Conservation (phyloP, 148 eudicot species). For the Rhododendron ferrugineum region DNA sequence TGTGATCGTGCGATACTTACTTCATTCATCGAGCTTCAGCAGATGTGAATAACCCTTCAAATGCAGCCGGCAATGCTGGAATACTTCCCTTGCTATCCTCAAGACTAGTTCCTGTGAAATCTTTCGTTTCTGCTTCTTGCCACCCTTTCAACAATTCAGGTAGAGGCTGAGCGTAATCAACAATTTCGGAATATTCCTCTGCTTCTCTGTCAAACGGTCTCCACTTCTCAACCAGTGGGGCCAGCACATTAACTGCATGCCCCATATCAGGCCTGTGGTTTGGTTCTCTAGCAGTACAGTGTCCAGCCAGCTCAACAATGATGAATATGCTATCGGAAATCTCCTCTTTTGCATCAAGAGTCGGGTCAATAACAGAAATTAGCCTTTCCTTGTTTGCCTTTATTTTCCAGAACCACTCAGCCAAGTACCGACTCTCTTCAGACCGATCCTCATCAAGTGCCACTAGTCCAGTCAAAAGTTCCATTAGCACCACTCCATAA, state of each 20-base stretch:
- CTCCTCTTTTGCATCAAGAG: slow-evolving; percentile 39
- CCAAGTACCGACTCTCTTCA: slow-evolving; percentile 66
- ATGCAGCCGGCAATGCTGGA: slow-evolving; percentile 57
- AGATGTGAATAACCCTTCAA: slow-evolving; percentile 63
- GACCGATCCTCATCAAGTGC: slow-evolving; percentile 74
- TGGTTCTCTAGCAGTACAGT: slow-evolving; percentile 74
- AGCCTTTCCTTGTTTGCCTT: slow-evolving; percentile 43
- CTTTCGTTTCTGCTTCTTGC: slow-evolving; percentile 41
- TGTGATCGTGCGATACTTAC: neutral
- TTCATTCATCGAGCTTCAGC: slow-evolving; percentile 50
- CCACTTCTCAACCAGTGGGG: slow-evolving; percentile 60
- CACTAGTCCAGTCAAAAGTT: slow-evolving; percentile 59
- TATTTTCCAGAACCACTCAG: slow-evolving; percentile 73
- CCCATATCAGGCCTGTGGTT: slow-evolving; percentile 84
- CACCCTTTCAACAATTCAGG: slow-evolving; percentile 54
- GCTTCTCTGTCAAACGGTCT: slow-evolving; percentile 45
- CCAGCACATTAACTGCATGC: slow-evolving; percentile 52
- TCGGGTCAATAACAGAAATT: slow-evolving; percentile 47
- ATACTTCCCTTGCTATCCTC: slow-evolving; percentile 62
- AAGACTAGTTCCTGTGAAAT: slow-evolving; percentile 22
- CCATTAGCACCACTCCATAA: slow-evolving; percentile 85
- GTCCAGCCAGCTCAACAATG: slow-evolving; percentile 64
- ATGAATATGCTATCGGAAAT: slow-evolving; percentile 34
- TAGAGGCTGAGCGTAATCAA: slow-evolving; percentile 40
- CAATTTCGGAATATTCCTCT: slow-evolving; percentile 30